A percentile compares a stretch with the other conserved stretches of the same genome.
Evolutionary conservation across 2,329 filamentous ascomycete species (phyloP).

Genomic region (Trichocomaceae sp.): DNA sequence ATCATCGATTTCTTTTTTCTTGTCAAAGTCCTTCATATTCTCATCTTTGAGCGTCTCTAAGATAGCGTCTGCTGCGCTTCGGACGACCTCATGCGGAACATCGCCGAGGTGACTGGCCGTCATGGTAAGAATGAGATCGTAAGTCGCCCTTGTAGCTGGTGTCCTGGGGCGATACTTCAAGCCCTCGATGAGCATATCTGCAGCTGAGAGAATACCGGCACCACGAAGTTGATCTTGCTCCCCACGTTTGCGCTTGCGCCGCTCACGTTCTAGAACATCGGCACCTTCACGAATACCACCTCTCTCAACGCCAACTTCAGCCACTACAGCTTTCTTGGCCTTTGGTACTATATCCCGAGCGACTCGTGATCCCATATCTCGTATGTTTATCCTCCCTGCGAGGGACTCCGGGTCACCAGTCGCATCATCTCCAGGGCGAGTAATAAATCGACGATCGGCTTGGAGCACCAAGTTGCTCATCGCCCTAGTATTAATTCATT

Average conservation of each 20-base stretch:
- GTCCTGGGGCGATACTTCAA: conserved; percentile 88
- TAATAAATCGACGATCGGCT: conserved; percentile 94
- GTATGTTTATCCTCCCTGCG: conserved; percentile 85
- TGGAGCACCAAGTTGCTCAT: conserved; percentile 99
- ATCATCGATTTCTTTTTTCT: conserved; percentile 96
- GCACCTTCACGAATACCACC: conserved; percentile 72
- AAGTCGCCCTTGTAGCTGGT: conserved; percentile 82
- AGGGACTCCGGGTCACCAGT: conserved; percentile 97
- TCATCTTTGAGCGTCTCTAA: conserved; percentile 92
- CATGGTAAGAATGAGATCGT: conserved; percentile 87
- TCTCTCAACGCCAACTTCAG: conserved; percentile 64
- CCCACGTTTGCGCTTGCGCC: conserved; percentile 74
- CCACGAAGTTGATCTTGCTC: conserved; percentile 65
- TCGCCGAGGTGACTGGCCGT: conserved; percentile 85
- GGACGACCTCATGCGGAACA: conserved; percentile 82
- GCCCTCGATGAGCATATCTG: conserved; percentile 82
- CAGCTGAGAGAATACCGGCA: conserved; percentile 72
- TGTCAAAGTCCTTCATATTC: conserved; percentile 92
- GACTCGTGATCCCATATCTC: conserved; percentile 86
- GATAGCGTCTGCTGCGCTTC: conserved; percentile 87
- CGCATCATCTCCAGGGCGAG: conserved; percentile 84
- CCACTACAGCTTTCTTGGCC: conserved; percentile 64
- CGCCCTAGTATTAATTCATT: conserved; percentile 39
- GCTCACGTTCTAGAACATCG: conserved; percentile 75
- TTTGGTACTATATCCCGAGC: conserved; percentile 73